phyloP scores from a whole-genome alignment of 768 basidiomycete genomes.

The Pisolithus sp. region DNA sequence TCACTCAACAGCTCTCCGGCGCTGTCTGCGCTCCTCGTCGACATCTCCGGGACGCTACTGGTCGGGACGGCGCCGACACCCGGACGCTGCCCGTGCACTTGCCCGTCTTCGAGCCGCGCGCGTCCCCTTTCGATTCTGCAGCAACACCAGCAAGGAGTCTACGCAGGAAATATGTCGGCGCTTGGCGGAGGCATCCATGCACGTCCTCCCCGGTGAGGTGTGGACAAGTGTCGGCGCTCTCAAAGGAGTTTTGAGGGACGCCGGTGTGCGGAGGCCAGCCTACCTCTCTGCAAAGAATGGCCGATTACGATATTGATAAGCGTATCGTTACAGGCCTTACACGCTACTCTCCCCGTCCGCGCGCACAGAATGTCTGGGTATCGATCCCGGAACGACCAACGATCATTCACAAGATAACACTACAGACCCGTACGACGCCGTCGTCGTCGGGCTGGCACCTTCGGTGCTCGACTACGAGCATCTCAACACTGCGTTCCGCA shows the following conservation, averaged over 20 bases:
- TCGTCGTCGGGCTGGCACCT: constrained; percentile 60
- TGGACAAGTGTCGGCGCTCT: constrained; percentile 64
- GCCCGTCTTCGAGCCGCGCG: constrained; percentile 23
- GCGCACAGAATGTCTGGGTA: constrained; percentile 15
- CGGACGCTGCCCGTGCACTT: constrained; percentile 31
- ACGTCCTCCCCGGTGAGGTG: constrained; percentile 37
- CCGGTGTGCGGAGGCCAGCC: constrained; percentile 36
- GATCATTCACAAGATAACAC: constrained; percentile 1
- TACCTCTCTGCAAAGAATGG: background rate
- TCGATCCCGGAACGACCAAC: background rate
- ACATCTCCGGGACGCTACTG: constrained; percentile 64
- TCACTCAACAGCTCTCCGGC: background rate
- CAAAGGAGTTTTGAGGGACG: constrained; percentile 35
- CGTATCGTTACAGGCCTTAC: constrained; percentile 37
- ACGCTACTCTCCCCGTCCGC: constrained; percentile 43
- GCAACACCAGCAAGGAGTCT: constrained; percentile 66
- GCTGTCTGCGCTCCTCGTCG: constrained; percentile 52
- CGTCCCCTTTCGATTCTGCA: constrained; percentile 51
- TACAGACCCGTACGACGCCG: constrained; percentile 41
- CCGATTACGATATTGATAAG: background rate
- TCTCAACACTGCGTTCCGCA: constrained; percentile 62
- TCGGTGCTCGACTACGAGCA: constrained; percentile 42
- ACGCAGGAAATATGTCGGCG: constrained; percentile 35
- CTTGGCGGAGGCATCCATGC: constrained; percentile 46
- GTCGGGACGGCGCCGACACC: constrained; percentile 45